Percentiles rank a stretch among this genome's conserved stretches.
Conservation (phyloP, 2,329 filamentous ascomycete genomes). For the Drechslerella coelobrocha region DNA sequence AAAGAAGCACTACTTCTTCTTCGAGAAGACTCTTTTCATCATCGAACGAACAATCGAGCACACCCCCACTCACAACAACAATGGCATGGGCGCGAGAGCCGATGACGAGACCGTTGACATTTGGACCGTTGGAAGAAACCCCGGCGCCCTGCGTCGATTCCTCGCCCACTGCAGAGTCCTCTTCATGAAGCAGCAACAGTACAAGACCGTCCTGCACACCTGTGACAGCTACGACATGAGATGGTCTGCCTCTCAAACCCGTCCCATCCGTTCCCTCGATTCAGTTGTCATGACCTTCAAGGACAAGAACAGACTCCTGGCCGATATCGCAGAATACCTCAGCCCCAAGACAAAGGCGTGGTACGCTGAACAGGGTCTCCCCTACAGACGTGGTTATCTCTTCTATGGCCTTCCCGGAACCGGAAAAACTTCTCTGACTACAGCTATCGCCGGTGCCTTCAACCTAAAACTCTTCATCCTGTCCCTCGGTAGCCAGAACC, state of each 20-base stretch:
- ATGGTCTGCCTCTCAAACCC: constrained; percentile 70
- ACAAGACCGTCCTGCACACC: constrained; percentile 71
- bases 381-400: constrained; percentile 82
- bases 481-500: constrained; percentile 63
- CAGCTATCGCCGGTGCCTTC: constrained; percentile 74
- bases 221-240: constrained; percentile 62
- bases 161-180: constrained; percentile 66
- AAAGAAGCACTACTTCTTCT: constrained; percentile 71
- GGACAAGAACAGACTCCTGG: constrained; percentile 67
- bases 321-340: constrained; percentile 70
- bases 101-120: constrained; percentile 64
- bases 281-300: constrained; percentile 70
- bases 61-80: constrained; percentile 56
- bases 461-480: constrained; percentile 76
- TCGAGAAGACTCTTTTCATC: constrained; percentile 66
- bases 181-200: constrained; percentile 67
- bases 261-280: constrained; percentile 68
- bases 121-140: constrained; percentile 69
- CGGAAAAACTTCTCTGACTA: constrained; percentile 75
- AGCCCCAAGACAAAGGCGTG: constrained; percentile 71
- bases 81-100: constrained; percentile 60
- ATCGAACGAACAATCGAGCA: constrained; percentile 62
- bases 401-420: constrained; percentile 81
- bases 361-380: constrained; percentile 84
- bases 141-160: constrained; percentile 68